phyloP scores from a whole-genome alignment of 805 yeast genomes.

The Yarrowia sp. region DNA sequence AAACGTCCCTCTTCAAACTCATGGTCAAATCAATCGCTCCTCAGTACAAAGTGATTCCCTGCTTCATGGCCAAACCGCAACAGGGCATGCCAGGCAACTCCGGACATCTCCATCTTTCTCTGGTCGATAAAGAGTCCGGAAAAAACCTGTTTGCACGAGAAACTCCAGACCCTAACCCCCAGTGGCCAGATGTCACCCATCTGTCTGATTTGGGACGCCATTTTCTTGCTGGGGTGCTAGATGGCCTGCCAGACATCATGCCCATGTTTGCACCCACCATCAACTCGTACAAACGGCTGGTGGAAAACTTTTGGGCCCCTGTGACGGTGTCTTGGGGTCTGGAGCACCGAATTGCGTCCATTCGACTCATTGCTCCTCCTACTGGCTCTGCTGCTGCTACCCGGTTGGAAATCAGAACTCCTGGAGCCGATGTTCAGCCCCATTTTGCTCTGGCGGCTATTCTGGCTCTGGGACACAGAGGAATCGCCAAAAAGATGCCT shows the following conservation, averaged over 20 bases:
- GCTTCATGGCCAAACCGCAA: slow-evolving; percentile 40
- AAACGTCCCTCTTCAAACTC: slow-evolving; percentile 36
- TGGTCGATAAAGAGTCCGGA: slow-evolving; percentile 31
- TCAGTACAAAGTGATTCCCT: slow-evolving; percentile 35
- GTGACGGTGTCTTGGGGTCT: slow-evolving; percentile 39
- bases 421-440: slow-evolving; percentile 40
- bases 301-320: slow-evolving; percentile 41
- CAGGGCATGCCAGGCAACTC: slow-evolving; percentile 40
- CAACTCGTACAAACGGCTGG: slow-evolving; percentile 39
- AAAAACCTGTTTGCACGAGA: slow-evolving; percentile 35
- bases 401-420: slow-evolving; percentile 39
- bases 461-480: slow-evolving; percentile 36
- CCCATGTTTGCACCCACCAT: slow-evolving; percentile 39
- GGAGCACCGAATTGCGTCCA: slow-evolving; percentile 39
- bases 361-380: slow-evolving; percentile 37
- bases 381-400: slow-evolving; percentile 33
- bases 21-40: slow-evolving; percentile 35
- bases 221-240: slow-evolving; percentile 39
- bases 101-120: slow-evolving; percentile 38
- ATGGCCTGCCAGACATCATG: slow-evolving; percentile 38
- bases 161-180: slow-evolving; percentile 31
- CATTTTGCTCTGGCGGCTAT: slow-evolving; percentile 39
- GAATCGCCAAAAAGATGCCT: slow-evolving; percentile 33
- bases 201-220: slow-evolving; percentile 35
- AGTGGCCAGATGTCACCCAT: slow-evolving; percentile 34